Percentiles rank a stretch among this genome's conserved stretches.
Evolutionary conservation across 2,329 filamentous ascomycete genomes (phyloP).

Genomic region (Juglanconis sp.): DNA sequence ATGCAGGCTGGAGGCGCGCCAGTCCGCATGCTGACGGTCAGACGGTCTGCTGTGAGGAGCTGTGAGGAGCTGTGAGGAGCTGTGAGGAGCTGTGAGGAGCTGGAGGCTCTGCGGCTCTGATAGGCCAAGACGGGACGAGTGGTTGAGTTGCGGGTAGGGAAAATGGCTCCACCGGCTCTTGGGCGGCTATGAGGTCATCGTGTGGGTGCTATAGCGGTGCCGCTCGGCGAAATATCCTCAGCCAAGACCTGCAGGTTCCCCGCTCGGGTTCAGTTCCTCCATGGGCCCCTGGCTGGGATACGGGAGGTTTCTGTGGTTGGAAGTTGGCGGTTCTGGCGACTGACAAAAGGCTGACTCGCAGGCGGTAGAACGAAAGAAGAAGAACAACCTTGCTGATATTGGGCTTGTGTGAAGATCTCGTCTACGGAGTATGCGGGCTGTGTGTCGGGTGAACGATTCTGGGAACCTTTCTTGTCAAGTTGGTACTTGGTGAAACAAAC

Average conservation of each 20-base stretch:
- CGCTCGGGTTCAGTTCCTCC: slow-evolving; percentile 10
- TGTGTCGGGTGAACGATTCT: not conserved
- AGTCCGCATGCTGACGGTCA: not conserved
- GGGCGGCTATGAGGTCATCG: slow-evolving; percentile 9
- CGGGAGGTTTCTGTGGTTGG: not conserved
- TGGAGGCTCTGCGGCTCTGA: slow-evolving; percentile 5
- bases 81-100: not conserved
- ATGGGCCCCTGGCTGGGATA: not conserved
- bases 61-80: no score
- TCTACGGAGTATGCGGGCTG: no score
- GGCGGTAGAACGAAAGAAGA: not conserved
- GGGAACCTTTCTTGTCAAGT: not conserved
- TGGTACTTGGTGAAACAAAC: not conserved
- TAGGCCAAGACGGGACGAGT: slow-evolving; percentile 12
- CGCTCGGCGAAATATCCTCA: slow-evolving; percentile 6
- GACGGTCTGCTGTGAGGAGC: no score
- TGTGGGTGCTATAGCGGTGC: not conserved
- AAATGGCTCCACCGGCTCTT: not conserved
- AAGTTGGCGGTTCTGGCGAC: not conserved
- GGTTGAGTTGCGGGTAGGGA: slow-evolving; percentile 1
- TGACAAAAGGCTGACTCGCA: not conserved
- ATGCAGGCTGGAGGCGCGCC: not conserved
- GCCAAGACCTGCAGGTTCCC: slow-evolving; percentile 17
- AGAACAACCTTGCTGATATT: not conserved
- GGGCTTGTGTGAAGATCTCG: not conserved